These are phyloP conservation scores for Claviceps lovelessii DNA, from an alignment of 2,329 filamentous ascomycete species.

Conservation along the genomic window DNA sequence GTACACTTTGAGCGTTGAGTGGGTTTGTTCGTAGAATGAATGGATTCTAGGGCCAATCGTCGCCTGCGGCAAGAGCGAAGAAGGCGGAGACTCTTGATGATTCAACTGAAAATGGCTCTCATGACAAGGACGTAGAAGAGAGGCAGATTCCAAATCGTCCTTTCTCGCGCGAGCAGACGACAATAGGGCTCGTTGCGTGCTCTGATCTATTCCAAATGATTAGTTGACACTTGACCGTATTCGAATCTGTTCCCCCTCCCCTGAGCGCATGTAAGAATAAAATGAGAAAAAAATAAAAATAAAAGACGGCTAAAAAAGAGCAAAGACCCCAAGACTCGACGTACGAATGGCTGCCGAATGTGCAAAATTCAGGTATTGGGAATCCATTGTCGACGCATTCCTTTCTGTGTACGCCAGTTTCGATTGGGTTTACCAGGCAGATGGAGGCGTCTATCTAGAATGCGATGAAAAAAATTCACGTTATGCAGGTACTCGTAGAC, in stretches of 20 bases:
- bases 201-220: conserved; percentile 5
- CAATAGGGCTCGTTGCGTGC: conserved; percentile 1
- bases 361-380: conserved; percentile 22
- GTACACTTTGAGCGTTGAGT: conserved; percentile 28
- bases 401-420: conserved; percentile 12
- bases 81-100: not conserved
- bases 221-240: conserved; percentile 4
- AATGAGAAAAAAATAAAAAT: not conserved
- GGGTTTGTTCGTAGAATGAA: conserved; percentile 24
- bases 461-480: conserved; percentile 16
- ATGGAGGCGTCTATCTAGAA: conserved; percentile 19
- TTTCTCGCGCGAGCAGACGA: not conserved
- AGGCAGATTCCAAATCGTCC: not conserved
- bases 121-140: not conserved
- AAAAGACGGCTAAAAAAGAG: not conserved
- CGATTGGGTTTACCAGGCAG: conserved; percentile 19
- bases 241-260: not conserved
- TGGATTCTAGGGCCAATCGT: conserved; percentile 13
- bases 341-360: conserved; percentile 24
- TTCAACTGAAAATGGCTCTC: not conserved
- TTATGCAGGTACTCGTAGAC: no score
- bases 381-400: conserved; percentile 22
- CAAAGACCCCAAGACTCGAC: conserved; percentile 9
- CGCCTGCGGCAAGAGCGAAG: conserved; percentile 22
- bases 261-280: not conserved